Evolutionary conservation across 768 basidiomycete species (phyloP).

Genomic region (Podaxis sp.): DNA sequence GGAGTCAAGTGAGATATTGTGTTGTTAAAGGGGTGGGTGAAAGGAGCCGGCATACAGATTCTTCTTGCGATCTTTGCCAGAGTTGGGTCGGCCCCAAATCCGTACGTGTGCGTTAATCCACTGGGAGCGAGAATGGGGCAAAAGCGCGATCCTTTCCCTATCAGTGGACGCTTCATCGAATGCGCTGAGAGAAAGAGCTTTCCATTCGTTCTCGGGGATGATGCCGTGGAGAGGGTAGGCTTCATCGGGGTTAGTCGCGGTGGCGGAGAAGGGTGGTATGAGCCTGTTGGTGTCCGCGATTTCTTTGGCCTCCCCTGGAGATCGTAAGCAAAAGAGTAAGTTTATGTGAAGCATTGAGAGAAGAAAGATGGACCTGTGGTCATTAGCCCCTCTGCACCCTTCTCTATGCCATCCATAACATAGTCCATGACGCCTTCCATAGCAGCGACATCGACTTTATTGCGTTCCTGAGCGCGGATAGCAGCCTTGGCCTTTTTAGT

Average conservation of each 20-base stretch:
- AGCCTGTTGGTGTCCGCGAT: slow-evolving; percentile 63
- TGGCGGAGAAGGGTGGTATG: slow-evolving; percentile 71
- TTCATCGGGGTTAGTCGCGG: slow-evolving; percentile 69
- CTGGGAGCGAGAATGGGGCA: slow-evolving; percentile 61
- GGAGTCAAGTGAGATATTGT: neutral
- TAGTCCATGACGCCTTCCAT: slow-evolving; percentile 84
- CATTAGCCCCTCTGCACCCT: slow-evolving; percentile 66
- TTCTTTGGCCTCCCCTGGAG: slow-evolving; percentile 66
- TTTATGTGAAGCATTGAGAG: neutral
- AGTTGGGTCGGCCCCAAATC: slow-evolving; percentile 37
- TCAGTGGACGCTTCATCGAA: slow-evolving; percentile 53
- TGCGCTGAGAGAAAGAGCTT: slow-evolving; percentile 56
- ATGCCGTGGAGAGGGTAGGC: slow-evolving; percentile 74
- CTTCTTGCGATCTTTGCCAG: slow-evolving; percentile 56
- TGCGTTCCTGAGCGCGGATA: slow-evolving; percentile 84
- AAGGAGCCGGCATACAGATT: slow-evolving; percentile 49
- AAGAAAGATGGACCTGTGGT: slow-evolving; percentile 54
- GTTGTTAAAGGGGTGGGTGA: neutral
- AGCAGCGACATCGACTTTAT: slow-evolving; percentile 83
- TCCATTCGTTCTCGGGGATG: slow-evolving; percentile 81
- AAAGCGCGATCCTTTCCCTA: slow-evolving; percentile 48
- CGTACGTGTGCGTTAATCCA: slow-evolving; percentile 74
- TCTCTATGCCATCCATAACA: slow-evolving; percentile 82
- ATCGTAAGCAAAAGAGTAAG: slow-evolving; percentile 11
- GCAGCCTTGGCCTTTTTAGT: slow-evolving; percentile 91